Evolutionary conservation across 2,329 filamentous ascomycete genomes (phyloP), one percentile per base, ranked within the genome.

Genomic region (Sporothrix phasma): DNA sequence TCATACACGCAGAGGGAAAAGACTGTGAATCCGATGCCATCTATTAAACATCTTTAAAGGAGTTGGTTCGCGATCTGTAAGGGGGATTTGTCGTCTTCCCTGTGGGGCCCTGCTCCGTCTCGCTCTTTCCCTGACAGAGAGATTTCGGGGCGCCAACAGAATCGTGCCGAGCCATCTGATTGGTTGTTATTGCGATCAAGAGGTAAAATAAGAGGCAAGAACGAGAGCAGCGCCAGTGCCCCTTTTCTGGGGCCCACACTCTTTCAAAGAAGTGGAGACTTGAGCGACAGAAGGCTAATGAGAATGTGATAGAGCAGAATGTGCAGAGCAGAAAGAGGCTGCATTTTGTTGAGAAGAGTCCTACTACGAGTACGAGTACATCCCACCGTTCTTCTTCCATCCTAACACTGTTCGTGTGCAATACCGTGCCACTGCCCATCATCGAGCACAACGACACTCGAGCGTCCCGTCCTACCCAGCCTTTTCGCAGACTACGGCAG

Each of bases 331-430:
- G 51, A 56, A 31, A 51, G 47, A 24, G 24, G 31, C 11, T 31
- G 31, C 31, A 39, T 56, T 56, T 56, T 56, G 51, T 56, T 56
- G 51, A 56, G 51, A n/a, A n/a, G n/a, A n/a, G n/a, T n/a, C n/a
- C n/a, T n/a, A n/a, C n/a, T n/a, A n/a, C n/a, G n/a, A n/a, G n/a
- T n/a, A n/a, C n/a, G n/a, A n/a, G n/a, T n/a, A n/a, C n/a, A n/a
- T n/a, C n/a, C n/a, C n/a, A n/a, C n/a, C n/a, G n/a, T n/a, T n/a
- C n/a, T n/a, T n/a, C n/a, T n/a, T n/a, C n/a, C n/a, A n/a, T n/a
- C n/a, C n/a, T n/a, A n/a, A n/a, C n/a, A n/a, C n/a, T n/a, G n/a
- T n/a, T n/a, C n/a, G n/a, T n/a, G n/a, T n/a, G n/a, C n/a, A n/a
- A n/a, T n/a, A n/a, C n/a, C n/a, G n/a, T n/a, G n/a, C n/a, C n/a